phyloP scores from a whole-genome alignment of 352 stramenopile genomes.

The Phytophthora kernoviae region DNA sequence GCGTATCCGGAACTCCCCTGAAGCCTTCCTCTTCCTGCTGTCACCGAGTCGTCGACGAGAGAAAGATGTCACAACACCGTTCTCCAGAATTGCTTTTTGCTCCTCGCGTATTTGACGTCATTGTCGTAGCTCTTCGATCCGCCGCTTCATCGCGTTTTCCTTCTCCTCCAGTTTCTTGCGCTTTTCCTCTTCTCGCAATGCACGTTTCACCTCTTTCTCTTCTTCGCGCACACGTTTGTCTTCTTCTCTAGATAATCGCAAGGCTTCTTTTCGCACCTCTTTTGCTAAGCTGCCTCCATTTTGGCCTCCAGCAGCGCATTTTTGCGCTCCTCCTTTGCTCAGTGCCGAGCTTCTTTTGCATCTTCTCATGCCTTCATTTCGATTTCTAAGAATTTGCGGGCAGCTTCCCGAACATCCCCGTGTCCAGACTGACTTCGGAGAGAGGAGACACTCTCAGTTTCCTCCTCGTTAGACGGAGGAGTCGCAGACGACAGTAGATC shows the following conservation, averaged over 20 bases:
- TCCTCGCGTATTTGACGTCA: constrained; percentile 71
- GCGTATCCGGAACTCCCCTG: constrained; percentile 13
- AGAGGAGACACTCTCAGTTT: too few relatives aligned
- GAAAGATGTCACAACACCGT: constrained; percentile 66
- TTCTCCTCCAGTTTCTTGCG: constrained; percentile 75
- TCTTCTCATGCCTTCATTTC: constrained; percentile 82
- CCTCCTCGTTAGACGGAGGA: too few relatives aligned
- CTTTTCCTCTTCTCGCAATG: constrained; percentile 73
- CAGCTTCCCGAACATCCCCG: constrained; percentile 67
- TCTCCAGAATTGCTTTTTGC: constrained; percentile 74
- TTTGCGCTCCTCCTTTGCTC: constrained; percentile 73
- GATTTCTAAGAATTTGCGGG: constrained; percentile 72
- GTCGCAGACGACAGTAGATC: too few relatives aligned
- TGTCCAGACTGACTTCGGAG: background rate
- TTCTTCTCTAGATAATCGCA: constrained; percentile 67
- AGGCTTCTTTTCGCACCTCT: constrained; percentile 66
- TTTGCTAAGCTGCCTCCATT: constrained; percentile 63
- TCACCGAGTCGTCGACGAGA: constrained; percentile 26
- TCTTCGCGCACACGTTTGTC: constrained; percentile 73
- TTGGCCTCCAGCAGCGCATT: constrained; percentile 71
- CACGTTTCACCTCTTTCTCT: constrained; percentile 72
- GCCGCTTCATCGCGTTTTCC: constrained; percentile 72
- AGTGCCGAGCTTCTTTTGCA: constrained; percentile 66
- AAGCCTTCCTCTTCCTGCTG: constrained; percentile 22
- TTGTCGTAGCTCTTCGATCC: constrained; percentile 71